These are phyloP conservation scores for Acacia melanoxylon DNA, from an alignment of 306 rosid species.

Conservation along the genomic window DNA sequence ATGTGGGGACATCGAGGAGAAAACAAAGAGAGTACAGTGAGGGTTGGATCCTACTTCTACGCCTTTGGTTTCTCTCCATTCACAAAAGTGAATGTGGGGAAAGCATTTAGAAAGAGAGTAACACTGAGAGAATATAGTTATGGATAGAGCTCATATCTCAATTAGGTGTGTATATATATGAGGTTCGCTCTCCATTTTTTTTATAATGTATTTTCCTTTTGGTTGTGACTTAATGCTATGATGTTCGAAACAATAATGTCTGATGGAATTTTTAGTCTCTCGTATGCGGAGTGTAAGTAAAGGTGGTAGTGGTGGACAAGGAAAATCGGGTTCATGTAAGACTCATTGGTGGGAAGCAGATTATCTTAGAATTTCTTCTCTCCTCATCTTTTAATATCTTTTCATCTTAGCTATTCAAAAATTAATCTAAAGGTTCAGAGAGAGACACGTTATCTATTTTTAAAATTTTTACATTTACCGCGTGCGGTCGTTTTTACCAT, in stretches of 20 bases:
- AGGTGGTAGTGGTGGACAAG: neutral
- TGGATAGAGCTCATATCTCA: neutral
- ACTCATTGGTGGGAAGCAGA: neutral
- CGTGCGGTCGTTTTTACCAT: no score
- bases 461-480: no score
- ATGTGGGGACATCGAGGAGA: neutral
- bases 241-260: neutral
- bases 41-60: neutral
- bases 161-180: no score
- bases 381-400: no score
- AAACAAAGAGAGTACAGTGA: neutral
- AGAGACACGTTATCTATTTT: no score
- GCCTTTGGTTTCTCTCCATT: neutral
- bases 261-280: neutral
- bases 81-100: neutral
- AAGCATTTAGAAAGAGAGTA: neutral
- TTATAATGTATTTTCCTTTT: neutral
- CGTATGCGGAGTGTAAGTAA: neutral
- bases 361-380: no score
- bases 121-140: neutral
- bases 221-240: neutral
- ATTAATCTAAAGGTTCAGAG: no score
- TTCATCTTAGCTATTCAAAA: no score
- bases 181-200: neutral
- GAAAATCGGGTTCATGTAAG: neutral